Base-by-base conservation (phyloP, 176 grass and related monocot species). In the Cymbopogon citratus region DNA sequence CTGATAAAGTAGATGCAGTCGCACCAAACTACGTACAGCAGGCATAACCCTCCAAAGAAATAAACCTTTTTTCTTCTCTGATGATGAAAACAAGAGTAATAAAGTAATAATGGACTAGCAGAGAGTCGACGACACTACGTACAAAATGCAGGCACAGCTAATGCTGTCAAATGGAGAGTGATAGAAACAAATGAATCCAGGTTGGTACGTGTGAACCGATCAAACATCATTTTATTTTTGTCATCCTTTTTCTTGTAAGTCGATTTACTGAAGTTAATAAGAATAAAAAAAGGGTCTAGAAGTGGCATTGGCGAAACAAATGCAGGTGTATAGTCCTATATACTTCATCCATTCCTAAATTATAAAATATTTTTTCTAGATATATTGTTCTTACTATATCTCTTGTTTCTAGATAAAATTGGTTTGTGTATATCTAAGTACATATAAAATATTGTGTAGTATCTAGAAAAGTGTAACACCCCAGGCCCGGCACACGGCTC, bases 81-180 rank as follows among this genome's bases (percentile, higher is more conserved):
- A 29, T 16, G 79, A 60, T 38, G 35, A 71, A 81, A 71, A 71
- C 79, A 14, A 81, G 64, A 19, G 23, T 12, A 26, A 70, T 28
- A 52, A 36, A 27, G 8, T 60, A 54, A 12, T 54, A 76, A 35
- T 19, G 16, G 18, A 54, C 52, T 56, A 19, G 49, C 52, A 56
- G n/a, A 77, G 7, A 41, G 54, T 27, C 74, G 5, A 4, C 6
- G 23, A 45, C 40, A 71, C 14, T 59, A 41, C 4, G 35, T 16
- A 14, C 29, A 76, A 24, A 3, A 60, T 70, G 67, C 67, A 35
- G n/a, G 7, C 4, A 48, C 25, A 76, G 73, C 74, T 76, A 76
- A 61, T 76, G 35, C 11, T 19, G 75, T 12, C 34, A 62, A 38
- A 60, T 33, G 4, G 3, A 33, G 40, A 66, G 76, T 59, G 54